These are phyloP conservation scores for Komagataea norvegica DNA, from an alignment of 1,139 yeast genomes.

Conservation along the genomic window DNA sequence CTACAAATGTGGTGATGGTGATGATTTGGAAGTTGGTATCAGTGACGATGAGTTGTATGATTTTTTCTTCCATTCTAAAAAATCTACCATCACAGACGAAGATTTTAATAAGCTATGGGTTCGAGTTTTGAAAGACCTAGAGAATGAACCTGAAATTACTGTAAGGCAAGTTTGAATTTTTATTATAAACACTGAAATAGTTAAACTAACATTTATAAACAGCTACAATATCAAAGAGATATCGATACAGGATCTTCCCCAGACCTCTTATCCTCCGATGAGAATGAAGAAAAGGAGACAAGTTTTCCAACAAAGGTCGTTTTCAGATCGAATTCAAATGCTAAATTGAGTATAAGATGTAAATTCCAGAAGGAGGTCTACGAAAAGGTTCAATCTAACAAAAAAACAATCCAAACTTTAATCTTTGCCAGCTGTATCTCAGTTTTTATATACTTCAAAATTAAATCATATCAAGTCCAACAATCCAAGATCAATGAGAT, in stretches of 20 bases:
- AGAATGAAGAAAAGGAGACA: conserved; percentile 33
- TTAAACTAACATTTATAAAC: conserved; percentile 26
- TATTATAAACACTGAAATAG: conserved; percentile 19
- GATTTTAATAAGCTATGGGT: conserved; percentile 84
- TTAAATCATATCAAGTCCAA: conserved; percentile 33
- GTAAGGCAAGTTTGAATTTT: conserved; percentile 68
- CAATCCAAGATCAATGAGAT: conserved; percentile 35
- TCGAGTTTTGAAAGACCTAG: conserved; percentile 58
- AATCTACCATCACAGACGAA: conserved; percentile 53
- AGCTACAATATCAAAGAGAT: conserved; percentile 29
- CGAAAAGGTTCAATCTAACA: conserved; percentile 44
- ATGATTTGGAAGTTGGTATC: conserved; percentile 48
- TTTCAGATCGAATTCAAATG: conserved; percentile 71
- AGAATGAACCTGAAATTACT: conserved; percentile 69
- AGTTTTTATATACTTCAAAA: conserved; percentile 32
- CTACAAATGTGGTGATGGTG: conserved; percentile 56
- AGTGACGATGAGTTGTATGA: conserved; percentile 51
- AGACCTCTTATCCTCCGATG: conserved; percentile 30
- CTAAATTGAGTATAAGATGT: conserved; percentile 59
- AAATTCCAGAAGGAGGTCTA: conserved; percentile 52
- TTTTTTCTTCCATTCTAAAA: conserved; percentile 49
- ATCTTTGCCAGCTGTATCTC: conserved; percentile 24
- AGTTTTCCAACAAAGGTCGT: conserved; percentile 40
- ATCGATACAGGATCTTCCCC: conserved; percentile 28
- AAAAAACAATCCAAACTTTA: conserved; percentile 33